Evolutionary conservation across 176 grass and related monocot genomes (phyloP).

Genomic region (Pontederia crassipes): DNA sequence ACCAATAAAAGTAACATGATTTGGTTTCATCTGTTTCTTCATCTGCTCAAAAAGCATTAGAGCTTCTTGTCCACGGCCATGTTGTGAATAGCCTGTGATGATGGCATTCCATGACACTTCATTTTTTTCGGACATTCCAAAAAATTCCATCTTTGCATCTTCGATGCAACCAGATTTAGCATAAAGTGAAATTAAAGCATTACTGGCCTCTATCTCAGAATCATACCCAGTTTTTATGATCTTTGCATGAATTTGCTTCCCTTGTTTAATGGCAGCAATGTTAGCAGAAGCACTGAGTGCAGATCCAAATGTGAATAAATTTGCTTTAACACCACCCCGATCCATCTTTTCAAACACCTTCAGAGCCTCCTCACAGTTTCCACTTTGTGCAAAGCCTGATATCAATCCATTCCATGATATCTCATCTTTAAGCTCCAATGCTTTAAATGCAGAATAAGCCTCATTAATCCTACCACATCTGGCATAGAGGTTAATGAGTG

Average conservation of each 20-base stretch:
- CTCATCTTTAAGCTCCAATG: slow-evolving; percentile 40
- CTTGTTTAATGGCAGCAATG: slow-evolving; percentile 62
- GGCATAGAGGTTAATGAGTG: slow-evolving; percentile 56
- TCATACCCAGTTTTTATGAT: slow-evolving; percentile 44
- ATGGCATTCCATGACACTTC: slow-evolving; percentile 27
- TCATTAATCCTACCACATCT: slow-evolving; percentile 48
- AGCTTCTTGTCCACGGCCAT: slow-evolving; percentile 51
- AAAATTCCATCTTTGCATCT: slow-evolving; percentile 51
- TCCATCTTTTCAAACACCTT: slow-evolving; percentile 52
- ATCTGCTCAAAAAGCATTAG: slow-evolving; percentile 54
- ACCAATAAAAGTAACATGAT: slow-evolving; percentile 61
- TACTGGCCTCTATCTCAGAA: slow-evolving; percentile 50
- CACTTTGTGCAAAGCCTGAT: slow-evolving; percentile 62
- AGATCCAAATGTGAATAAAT: slow-evolving; percentile 60
- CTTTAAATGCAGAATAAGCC: slow-evolving; percentile 41
- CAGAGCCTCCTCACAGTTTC: slow-evolving; percentile 45
- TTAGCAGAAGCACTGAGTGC: slow-evolving; percentile 61
- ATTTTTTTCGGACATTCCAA: slow-evolving; percentile 28
- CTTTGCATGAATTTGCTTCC: slow-evolving; percentile 57
- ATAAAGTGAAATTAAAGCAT: slow-evolving; percentile 73
- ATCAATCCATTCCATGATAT: slow-evolving; percentile 69
- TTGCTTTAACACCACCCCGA: slow-evolving; percentile 35
- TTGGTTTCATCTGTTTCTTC: slow-evolving; percentile 48
- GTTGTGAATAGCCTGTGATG: slow-evolving; percentile 50
- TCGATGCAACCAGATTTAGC: slow-evolving; percentile 64